Evolutionary conservation across 345 rosid genomes (phyloP), one percentile per base, ranked within the genome.

Genomic region (Pseudoturritis turrita): DNA sequence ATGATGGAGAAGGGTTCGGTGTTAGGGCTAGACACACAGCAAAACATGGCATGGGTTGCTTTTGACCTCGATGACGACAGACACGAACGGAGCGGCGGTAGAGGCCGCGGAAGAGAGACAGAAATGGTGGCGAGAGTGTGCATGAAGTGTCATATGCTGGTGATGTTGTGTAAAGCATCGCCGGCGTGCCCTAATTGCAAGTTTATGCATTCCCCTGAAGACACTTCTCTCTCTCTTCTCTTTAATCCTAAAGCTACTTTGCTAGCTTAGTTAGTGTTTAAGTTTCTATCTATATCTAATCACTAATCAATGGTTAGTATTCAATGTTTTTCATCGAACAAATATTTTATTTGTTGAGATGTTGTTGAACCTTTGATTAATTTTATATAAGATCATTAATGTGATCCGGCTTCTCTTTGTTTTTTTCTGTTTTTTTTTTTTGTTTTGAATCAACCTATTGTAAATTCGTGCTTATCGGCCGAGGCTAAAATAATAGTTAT

Each of bases 161-260:
- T 91, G 78, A 87, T 91, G 87, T 77, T 91, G 6, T 85, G 84
- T 75, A 80, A 81, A 78, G 81, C 89, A 0, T 79, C 89, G 33
- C 97, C 92, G 26, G 67, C 82, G 0, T 90, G 97, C 57, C 97
- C 97, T 63, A 90, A 85, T 78, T 90, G 97, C 88, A 90, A 88
- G 70, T 90, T 88, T 81, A 73, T 88, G 83, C 92, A 90, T 85
- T 71, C 75, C 14, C 75, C 61, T 28, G 33, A 71, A 61, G 51
- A 71, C 40, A 61, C 60, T 0, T 60, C 68, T 47, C 12, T 25
- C 12, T 60, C 59, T 25, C 60, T 71, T 62, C 12, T 62, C 17
- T 71, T 71, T 15, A 49, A 52, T 37, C 23, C 53, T 50, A 71
- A 71, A 52, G 44, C 75, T 39, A 50, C 53, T 50, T 41, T 71